phyloP scores from a whole-genome alignment of 2,329 filamentous ascomycete species.

The Botrytis byssoidea region DNA sequence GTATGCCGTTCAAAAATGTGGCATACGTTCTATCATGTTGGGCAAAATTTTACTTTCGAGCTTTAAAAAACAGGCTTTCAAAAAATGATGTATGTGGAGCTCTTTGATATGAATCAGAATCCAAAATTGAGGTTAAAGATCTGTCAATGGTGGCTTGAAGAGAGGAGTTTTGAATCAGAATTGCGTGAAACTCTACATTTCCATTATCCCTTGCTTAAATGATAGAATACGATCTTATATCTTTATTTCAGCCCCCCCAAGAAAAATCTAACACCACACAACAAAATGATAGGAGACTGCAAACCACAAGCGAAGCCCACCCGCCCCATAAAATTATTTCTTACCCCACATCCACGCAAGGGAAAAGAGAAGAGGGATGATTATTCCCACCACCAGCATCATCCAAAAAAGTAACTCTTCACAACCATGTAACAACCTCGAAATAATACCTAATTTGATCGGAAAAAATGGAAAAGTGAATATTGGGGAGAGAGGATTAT shows the following conservation, averaged over 20 bases:
- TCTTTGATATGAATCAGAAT: background rate
- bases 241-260: too few species aligned
- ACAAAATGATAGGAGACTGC: background rate
- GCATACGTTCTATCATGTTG: accelerated
- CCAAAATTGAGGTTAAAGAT: background rate
- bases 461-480: background rate
- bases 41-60: accelerated
- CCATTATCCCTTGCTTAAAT: background rate
- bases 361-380: background rate
- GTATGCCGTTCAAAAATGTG: background rate
- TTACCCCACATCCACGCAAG: background rate
- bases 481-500: background rate
- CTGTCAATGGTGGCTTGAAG: background rate
- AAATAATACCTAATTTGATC: background rate
- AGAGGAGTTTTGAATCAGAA: background rate
- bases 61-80: background rate
- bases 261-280: too few species aligned
- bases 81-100: background rate
- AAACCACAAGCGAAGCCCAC: background rate
- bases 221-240: too few species aligned
- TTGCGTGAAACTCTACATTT: background rate
- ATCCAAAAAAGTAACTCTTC: background rate
- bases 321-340: background rate
- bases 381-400: background rate
- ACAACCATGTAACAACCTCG: background rate